phyloP scores from a whole-genome alignment of 257 asterid species.

The Plantago elongata region DNA sequence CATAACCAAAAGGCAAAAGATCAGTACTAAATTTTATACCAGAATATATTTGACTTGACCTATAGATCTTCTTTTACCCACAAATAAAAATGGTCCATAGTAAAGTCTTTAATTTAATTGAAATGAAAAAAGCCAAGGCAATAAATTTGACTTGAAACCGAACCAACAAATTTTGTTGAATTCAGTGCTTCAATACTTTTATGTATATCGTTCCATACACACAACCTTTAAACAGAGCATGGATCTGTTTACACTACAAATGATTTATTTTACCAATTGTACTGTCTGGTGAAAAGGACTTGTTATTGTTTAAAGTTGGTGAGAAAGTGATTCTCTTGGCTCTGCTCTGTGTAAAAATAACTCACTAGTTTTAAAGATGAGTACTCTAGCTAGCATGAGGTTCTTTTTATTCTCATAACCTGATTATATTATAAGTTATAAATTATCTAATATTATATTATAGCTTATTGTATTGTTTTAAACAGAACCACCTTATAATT shows the following conservation, averaged over 20 bases:
- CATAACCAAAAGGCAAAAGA: slow-evolving; percentile 1
- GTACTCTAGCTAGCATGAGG: too few species aligned
- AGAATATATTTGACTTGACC: not conserved
- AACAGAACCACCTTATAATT: too few species aligned
- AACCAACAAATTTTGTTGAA: not conserved
- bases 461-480: too few species aligned
- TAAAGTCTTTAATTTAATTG: too few species aligned
- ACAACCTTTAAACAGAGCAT: not conserved
- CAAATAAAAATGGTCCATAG: slow-evolving; percentile 8
- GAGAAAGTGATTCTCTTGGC: not conserved
- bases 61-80: not conserved
- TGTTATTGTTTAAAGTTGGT: slow-evolving; percentile 12
- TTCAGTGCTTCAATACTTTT: not conserved
- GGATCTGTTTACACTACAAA: not conserved
- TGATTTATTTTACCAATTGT: not conserved
- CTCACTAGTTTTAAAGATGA: not conserved
- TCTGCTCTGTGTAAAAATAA: not conserved
- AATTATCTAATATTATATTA: too few species aligned
- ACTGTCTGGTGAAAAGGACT: slow-evolving; percentile 17
- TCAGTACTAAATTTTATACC: not conserved
- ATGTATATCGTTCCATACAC: not conserved
- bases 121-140: not conserved
- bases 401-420: too few species aligned
- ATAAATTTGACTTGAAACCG: not conserved
- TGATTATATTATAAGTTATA: too few species aligned